Base-by-base conservation (phyloP, 352 stramenopile species). In the Phytophthora sp. region DNA sequence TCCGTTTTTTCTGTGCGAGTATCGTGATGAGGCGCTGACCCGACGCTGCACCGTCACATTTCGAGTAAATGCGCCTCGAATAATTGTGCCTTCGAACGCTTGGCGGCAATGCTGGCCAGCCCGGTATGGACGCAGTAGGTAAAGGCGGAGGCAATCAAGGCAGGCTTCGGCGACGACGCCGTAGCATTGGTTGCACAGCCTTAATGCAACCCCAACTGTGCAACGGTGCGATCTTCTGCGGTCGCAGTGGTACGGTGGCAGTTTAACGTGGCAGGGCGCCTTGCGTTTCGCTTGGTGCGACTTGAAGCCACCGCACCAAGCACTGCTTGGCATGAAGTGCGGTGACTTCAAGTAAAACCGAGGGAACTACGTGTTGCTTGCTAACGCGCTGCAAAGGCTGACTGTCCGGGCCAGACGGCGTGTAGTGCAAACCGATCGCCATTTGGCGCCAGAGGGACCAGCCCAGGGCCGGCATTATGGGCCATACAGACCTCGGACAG, bases 41-140 rank as follows among this genome's bases (percentile, higher is more conserved):
- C 46, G 44, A 57, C 24, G 38, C 30, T 63, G 51, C 33, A 63
- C 52, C 42, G 60, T 68, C 51, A 68, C 60, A 68, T 68, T 67
- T 68, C 61, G 53, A 31, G 27, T 69, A 69, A 58, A 44, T 69
- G 41, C 52, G 52, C 62, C 30, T 41, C 27, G n/a, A n/a, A n/a
- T n/a, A n/a, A n/a, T n/a, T n/a, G n/a, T n/a, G n/a, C n/a, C n/a
- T n/a, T n/a, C n/a, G n/a, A n/a, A n/a, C n/a, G n/a, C n/a, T n/a
- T n/a, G n/a, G n/a, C n/a, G n/a, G n/a, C n/a, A n/a, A 36, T 23
- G 50, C 18, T 20, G 33, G 7, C 49, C 16, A 38, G 31, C 11
- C 6, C 8, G 12, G 12, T 38, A 13, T 13, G 16, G 16, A 38
- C 16, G 31, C 8, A 38, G 31, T 38, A 11, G 31, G 31, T 13